Evolutionary conservation across 768 basidiomycete species (phyloP), one percentile per base, ranked within the genome.

Genomic region (Lactarius pseudohatsudake): DNA sequence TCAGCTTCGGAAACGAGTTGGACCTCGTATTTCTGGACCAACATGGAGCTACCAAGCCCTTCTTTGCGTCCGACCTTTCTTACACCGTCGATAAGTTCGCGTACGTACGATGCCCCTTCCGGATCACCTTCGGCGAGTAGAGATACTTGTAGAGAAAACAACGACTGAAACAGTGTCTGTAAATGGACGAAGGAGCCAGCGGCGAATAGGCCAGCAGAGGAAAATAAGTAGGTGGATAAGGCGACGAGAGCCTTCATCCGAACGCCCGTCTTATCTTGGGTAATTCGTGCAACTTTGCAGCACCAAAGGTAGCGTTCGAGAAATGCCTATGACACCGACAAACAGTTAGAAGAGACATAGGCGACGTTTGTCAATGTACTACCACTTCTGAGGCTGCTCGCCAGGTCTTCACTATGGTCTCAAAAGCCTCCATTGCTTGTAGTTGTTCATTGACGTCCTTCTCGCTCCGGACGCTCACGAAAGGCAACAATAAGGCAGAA

Each of bases 231-330:
- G 2, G 79, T 73, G 68, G 81, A 81, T 4, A 91, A 77, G 11
- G 77, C 75, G 11, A 78, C 79, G 20, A 91, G 70, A 30, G 88
- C 77, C 26, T 85, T 81, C 10, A 80, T 78, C 20, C 85, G 81
- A 58, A 82, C 75, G 20, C 70, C 70, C 9, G 81, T 78, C 8
- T 78, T 76, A 22, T 80, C 78, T 8, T 40, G 47, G 15, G n/a
- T 59, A 11, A 61, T 59, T 40, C 79, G 74, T 1, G 85, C 85
- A 10, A 88, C 88, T 69, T 82, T 84, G 70, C 85, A 85, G 72
- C 89, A 91, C 90, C 90, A 92, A 36, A 88, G 68, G 70, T 82
- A 85, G 30, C 90, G 84, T 65, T 86, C 85, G 11, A 88, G 77
- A 61, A 81, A 83, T 28, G 75, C 78, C 70, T 81, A 72, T 41